Conservation (phyloP, 179 eudicot species). For the Beta corolliflora region DNA sequence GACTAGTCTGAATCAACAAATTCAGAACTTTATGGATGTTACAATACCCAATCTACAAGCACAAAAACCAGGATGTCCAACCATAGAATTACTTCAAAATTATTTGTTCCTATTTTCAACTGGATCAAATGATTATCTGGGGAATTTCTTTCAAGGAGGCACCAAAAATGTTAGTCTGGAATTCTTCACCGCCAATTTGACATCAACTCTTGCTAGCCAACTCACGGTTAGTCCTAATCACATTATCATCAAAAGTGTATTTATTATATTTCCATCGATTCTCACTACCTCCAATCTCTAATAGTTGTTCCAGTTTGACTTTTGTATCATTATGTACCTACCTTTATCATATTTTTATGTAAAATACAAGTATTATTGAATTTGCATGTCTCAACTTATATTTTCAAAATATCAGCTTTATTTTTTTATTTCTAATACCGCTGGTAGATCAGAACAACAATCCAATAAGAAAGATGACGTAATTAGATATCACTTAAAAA, state of each 20-base stretch:
- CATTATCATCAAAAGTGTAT: neutral
- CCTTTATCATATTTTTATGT: no score
- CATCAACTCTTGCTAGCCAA: conserved; percentile 18
- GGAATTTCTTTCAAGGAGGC: conserved; percentile 11
- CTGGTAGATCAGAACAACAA: no score
- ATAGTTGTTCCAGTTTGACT: no score
- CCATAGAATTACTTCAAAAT: conserved; percentile 10
- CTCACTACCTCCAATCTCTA: no score
- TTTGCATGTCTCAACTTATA: no score
- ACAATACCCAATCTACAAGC: conserved; percentile 20
- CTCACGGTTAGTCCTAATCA: conserved; percentile 19
- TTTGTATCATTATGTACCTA: no score
- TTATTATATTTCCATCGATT: no score
- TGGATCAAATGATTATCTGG: conserved; percentile 24
- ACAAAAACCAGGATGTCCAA: conserved; percentile 16
- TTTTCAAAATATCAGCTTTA: no score
- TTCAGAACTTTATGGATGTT: conserved; percentile 11
- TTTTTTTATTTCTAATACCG: no score
- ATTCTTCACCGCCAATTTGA: conserved; percentile 23
- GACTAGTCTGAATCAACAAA: conserved; percentile 17
- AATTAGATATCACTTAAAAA: no score
- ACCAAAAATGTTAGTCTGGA: conserved; percentile 1
- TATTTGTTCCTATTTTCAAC: conserved; percentile 31
- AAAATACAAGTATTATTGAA: no score
- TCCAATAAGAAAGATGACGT: no score